Base-by-base conservation (phyloP, 495 filamentous ascomycete genomes). In the Lasiosphaeria miniovina region DNA sequence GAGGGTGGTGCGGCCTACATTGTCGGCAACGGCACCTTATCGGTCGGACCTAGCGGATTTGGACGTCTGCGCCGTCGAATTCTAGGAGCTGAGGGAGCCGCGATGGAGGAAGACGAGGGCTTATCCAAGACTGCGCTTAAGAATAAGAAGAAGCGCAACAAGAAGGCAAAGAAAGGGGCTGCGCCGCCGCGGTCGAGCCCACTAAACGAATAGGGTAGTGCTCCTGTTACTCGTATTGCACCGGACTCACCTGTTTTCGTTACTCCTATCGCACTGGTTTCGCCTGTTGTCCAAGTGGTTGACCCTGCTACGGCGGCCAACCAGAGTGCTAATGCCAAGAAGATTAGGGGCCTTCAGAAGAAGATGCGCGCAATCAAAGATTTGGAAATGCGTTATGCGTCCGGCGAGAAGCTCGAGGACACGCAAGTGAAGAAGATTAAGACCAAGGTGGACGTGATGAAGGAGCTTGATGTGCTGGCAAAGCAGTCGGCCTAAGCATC, bases 121-220 rank as follows among this genome's bases (percentile, higher is more conserved):
- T 74, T 95, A 46, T 93, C 89, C 61, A 96, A 93, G 74, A 82
- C 91, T 14, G 94, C 93, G 0, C 75, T 93, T 53, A 96, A 97
- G 80, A 98, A 98, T 78, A 97, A 97, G 86, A 98, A 97, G 84
- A 98, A 98, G 83, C 83, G 93, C 69, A 93, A 91, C 55, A 96
- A 95, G 81, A 98, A 97, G 74, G 84, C 85, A 34, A 94, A 92
- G 72, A 90, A 93, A 34, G 82, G 81, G 36, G 75, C 68, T 52
- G 65, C 59, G 52, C 67, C 63, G 57, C 51, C 54, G 34, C 61
- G 71, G 61, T 62, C 65, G 15, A 62, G 60, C n/a, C 69, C 69
- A 15, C 60, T 68, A 63, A 15, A 60, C 58, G 52, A 49, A 6
- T 68, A 75, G 6, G 58, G 71, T 9, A 64, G 67, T 7, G 66